Evolutionary conservation across 139 green algal species (phyloP).

Genomic region (Chlamydomonas sp.): DNA sequence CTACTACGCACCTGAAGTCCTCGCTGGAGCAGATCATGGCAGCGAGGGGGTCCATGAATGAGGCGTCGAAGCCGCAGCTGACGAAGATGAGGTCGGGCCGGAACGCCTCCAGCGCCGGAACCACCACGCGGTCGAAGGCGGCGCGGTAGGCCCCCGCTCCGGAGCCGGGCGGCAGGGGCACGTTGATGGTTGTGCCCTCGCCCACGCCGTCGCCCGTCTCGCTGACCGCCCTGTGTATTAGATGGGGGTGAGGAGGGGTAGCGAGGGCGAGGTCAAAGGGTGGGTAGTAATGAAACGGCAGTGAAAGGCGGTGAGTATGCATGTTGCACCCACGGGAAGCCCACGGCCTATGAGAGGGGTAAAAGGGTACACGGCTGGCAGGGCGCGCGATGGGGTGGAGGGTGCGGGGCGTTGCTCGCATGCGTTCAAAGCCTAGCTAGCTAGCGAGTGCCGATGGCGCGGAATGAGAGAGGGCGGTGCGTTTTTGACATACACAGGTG

Average conservation of each 20-base stretch:
- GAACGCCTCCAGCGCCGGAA: conserved; percentile 73
- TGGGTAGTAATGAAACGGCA: not conserved
- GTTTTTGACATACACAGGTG: too few relatives aligned
- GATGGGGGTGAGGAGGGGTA: not conserved
- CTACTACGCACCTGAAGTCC: conserved; percentile 51
- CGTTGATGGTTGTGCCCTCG: conserved; percentile 75
- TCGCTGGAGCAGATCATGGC: conserved; percentile 57
- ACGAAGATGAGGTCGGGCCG: conserved; percentile 74
- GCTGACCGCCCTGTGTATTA: conserved; percentile 59
- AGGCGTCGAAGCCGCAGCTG: conserved; percentile 59
- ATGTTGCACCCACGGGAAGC: not conserved
- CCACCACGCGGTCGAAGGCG: conserved; percentile 45
- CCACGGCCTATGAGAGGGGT: too few relatives aligned
- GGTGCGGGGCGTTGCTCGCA: too few relatives aligned
- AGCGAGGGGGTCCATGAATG: conserved; percentile 65
- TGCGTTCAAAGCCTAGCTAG: too few relatives aligned
- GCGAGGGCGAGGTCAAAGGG: too few relatives aligned
- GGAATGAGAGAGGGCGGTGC: too few relatives aligned
- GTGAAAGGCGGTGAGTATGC: not conserved
- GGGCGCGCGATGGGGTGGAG: too few relatives aligned
- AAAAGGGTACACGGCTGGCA: too few relatives aligned
- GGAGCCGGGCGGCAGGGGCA: conserved; percentile 66
- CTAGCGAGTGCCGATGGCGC: too few relatives aligned
- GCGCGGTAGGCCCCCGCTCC: conserved; percentile 63
- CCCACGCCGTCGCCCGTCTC: conserved; percentile 68